phyloP scores from a whole-genome alignment of 768 basidiomycete species.

The Mycena maculata region DNA sequence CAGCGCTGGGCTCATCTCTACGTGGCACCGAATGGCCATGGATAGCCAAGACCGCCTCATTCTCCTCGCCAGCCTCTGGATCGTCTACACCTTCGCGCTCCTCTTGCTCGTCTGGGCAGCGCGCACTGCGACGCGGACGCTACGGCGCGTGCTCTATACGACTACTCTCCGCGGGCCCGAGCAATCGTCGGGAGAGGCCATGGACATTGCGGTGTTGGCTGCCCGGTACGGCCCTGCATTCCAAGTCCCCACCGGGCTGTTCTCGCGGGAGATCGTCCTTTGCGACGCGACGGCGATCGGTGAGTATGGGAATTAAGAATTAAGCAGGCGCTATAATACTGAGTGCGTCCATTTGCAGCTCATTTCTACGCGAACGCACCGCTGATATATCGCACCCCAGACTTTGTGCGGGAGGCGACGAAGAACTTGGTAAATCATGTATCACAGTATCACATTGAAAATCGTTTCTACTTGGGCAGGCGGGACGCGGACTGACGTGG shows the following conservation, averaged over 20 bases:
- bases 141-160: conserved; percentile 17
- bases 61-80: conserved; percentile 31
- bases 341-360: not conserved
- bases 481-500: conserved; percentile 24
- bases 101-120: conserved; percentile 17
- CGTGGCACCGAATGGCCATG: not conserved
- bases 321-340: too few species aligned
- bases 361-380: conserved; percentile 34
- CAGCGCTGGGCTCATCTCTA: not conserved
- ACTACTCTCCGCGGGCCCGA: conserved; percentile 18
- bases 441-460: not conserved
- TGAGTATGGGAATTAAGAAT: too few species aligned
- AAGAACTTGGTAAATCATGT: conserved; percentile 19
- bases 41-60: conserved; percentile 21
- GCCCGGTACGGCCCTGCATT: conserved; percentile 26
- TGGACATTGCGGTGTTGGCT: not conserved
- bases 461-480: not conserved
- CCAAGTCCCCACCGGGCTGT: not conserved
- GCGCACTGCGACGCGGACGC: not conserved
- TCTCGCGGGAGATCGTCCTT: conserved; percentile 20
- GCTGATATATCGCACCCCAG: conserved; percentile 14
- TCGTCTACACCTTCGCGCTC: conserved; percentile 26
- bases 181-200: not conserved
- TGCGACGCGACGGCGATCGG: conserved; percentile 29
- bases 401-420: not conserved